Conservation (phyloP, 768 basidiomycete genomes). For the Gymnopilus dilepis region DNA sequence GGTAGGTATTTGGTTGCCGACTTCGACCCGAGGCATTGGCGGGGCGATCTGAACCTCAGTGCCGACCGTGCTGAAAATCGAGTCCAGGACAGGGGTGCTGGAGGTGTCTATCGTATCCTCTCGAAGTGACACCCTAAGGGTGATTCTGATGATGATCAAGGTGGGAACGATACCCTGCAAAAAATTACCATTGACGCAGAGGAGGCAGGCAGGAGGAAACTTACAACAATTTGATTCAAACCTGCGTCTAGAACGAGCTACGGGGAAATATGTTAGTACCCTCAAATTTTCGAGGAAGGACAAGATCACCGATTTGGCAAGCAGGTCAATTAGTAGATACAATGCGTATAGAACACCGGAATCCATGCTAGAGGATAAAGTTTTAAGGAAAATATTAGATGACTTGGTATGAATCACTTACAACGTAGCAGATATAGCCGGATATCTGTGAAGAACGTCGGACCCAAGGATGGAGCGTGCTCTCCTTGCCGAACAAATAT, state of each 20-base stretch:
- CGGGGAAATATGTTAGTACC: not conserved
- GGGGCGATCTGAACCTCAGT: conserved; percentile 14
- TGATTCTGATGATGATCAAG: conserved; percentile 29
- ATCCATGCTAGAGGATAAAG: conserved; percentile 22
- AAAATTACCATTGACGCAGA: not conserved
- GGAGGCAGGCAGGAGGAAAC: not conserved
- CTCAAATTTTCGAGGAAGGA: not conserved
- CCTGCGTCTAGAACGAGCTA: conserved; percentile 27
- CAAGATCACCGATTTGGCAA: conserved; percentile 20
- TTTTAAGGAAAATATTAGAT: not conserved
- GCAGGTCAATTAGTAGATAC: conserved; percentile 25
- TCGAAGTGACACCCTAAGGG: conserved; percentile 16
- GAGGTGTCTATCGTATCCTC: conserved; percentile 4
- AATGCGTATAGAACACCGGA: conserved; percentile 25
- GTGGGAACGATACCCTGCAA: conserved; percentile 30
- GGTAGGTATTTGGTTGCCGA: not conserved
- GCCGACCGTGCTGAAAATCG: conserved; percentile 26
- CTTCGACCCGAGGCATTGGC: conserved; percentile 8
- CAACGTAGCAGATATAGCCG: conserved; percentile 20
- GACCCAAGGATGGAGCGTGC: conserved; percentile 22
- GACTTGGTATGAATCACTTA: conserved; percentile 10
- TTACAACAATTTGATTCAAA: conserved; percentile 29
- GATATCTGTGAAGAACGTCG: conserved; percentile 18
- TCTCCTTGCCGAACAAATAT: conserved; percentile 22
- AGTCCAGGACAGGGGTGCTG: conserved; percentile 27